Evolutionary conservation across 768 basidiomycete genomes (phyloP), one percentile per base, ranked within the genome.

Genomic region (Auricularia cornea): DNA sequence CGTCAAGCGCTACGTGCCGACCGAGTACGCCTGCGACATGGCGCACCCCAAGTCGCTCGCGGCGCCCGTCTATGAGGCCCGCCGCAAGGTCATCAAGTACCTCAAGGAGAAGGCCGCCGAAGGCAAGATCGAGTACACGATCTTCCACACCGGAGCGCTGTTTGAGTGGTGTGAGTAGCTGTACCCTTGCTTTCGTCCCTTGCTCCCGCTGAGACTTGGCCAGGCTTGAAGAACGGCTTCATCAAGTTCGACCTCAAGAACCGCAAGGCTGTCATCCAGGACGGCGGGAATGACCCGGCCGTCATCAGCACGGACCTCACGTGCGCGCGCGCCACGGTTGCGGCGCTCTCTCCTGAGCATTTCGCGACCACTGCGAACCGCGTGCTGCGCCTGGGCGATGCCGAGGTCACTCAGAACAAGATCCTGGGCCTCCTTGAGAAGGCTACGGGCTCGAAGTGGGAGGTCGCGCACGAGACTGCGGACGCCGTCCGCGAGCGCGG

Each of bases 171-270:
- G 61, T 62, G 51, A 28, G 61, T 51, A 4, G 10, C n/a, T 48
- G 11, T 20, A 18, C 10, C 44, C 44, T 48, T 16, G 29, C n/a
- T n/a, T n/a, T 59, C 10, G 20, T 35, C 14, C 18, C 8, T 20
- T 23, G 10, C 20, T 14, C 5, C 29, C 10, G 33, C n/a, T 40
- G 40, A 18, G n/a, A 60, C 14, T 32, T 18, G 16, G n/a, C 4
- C 35, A 62, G 61, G 61, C 16, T 51, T 62, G 28, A 32, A 31
- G 20, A 32, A 28, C 33, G 51, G 31, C 10, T 54, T 52, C 62
- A n/a, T 62, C n/a, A 54, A 54, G 6, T 28, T 62, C 52, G 62
- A 62, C 33, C 28, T 62, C 18, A 48, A 29, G 20, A 56, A 33
- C 31, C 23, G 40, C 23, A 57, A 57, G 48, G 62, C 56, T 20